Conservation (phyloP, 2,329 filamentous ascomycete genomes). For the Emmonsiellopsis sp. region DNA sequence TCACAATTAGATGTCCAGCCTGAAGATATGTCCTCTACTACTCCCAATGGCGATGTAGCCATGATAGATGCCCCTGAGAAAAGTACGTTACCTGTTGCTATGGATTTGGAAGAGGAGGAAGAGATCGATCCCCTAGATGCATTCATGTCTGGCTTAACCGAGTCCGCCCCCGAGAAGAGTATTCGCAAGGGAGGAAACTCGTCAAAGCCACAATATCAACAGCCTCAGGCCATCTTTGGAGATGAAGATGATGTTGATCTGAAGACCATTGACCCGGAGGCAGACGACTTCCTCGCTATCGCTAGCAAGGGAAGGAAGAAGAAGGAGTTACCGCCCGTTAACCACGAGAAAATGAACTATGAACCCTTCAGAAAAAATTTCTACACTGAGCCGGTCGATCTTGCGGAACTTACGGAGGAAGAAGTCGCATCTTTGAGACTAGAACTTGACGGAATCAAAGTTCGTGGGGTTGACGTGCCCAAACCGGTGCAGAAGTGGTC, state of each 20-base stretch:
- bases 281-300: slow-evolving; percentile 55
- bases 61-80: slow-evolving; percentile 33
- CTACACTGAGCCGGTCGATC: slow-evolving; percentile 80
- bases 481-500: slow-evolving; percentile 96
- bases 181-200: slow-evolving; percentile 22
- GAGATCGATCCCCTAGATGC: slow-evolving; percentile 84
- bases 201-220: slow-evolving; percentile 45
- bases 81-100: slow-evolving; percentile 24
- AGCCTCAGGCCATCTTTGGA: slow-evolving; percentile 78
- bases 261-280: slow-evolving; percentile 52
- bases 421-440: slow-evolving; percentile 73
- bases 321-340: slow-evolving; percentile 81
- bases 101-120: slow-evolving; percentile 48
- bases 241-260: slow-evolving; percentile 66
- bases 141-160: slow-evolving; percentile 73
- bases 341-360: slow-evolving; percentile 80
- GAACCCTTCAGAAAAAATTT: slow-evolving; percentile 87
- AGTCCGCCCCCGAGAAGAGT: slow-evolving; percentile 38
- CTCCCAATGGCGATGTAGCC: slow-evolving; percentile 30
- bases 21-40: slow-evolving; percentile 26
- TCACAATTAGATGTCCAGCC: slow-evolving; percentile 21
- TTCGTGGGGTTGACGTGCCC: slow-evolving; percentile 76
- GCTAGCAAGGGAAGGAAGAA: slow-evolving; percentile 67
- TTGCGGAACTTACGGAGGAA: slow-evolving; percentile 72
- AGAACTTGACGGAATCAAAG: slow-evolving; percentile 92